A percentile compares a stretch with the other conserved stretches of the same genome.
Evolutionary conservation across 495 filamentous ascomycete species (phyloP).

Genomic region (Evansstolkia leycettana): DNA sequence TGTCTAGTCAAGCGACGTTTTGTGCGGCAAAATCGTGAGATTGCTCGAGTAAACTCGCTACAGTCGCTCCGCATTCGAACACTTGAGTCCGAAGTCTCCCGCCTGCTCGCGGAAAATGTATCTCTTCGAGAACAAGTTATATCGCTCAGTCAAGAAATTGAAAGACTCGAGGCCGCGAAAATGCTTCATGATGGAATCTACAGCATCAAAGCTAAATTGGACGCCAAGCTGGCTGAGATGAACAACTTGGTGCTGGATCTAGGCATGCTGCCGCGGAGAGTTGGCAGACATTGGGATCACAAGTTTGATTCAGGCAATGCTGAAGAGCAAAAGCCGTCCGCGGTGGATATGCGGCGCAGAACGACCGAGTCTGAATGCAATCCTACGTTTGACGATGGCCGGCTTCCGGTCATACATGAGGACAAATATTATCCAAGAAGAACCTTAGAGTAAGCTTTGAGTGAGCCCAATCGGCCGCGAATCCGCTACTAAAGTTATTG

Average conservation of each 20-base stretch:
- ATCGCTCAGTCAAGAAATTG: conserved; percentile 55
- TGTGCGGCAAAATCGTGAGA: conserved; percentile 86
- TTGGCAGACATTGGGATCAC: conserved; percentile 10
- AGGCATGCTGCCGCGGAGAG: conserved; percentile 34
- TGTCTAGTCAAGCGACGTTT: conserved; percentile 70
- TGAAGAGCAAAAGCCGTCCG: conserved; percentile 10
- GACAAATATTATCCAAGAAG: conserved; percentile 62
- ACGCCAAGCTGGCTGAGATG: conserved; percentile 57
- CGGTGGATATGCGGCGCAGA: conserved; percentile 6
- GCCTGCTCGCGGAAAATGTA: conserved; percentile 78
- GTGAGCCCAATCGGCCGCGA: neutral
- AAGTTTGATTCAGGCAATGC: conserved; percentile 4
- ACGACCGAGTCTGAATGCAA: conserved; percentile 5
- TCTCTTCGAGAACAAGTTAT: conserved; percentile 68
- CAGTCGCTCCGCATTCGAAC: conserved; percentile 82
- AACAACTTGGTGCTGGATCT: conserved; percentile 50
- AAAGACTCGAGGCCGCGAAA: conserved; percentile 34
- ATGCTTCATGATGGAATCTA: conserved; percentile 41
- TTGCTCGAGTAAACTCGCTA: conserved; percentile 78
- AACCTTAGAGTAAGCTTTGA: conserved; percentile 54
- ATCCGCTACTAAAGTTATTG: conserved; percentile 8
- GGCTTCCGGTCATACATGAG: conserved; percentile 72
- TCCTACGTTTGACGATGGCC: conserved; percentile 37
- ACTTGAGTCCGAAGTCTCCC: conserved; percentile 73
- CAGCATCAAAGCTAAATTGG: conserved; percentile 55